These are phyloP conservation scores for Pseudogymnoascus sp. DNA, from an alignment of 2,329 filamentous ascomycete genomes.

Conservation along the genomic window DNA sequence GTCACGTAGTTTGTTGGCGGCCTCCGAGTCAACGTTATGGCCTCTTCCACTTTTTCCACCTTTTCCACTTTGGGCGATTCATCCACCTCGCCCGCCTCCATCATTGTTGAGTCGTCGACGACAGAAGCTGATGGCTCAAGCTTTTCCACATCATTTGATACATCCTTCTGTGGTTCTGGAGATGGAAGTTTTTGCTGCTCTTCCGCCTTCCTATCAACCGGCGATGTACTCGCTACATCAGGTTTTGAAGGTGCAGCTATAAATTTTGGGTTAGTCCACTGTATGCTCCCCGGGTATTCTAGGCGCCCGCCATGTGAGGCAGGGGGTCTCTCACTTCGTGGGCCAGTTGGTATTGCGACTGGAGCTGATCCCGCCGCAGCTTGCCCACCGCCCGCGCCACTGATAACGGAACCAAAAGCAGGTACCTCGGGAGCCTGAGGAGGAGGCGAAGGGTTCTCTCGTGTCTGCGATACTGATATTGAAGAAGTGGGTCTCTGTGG, in stretches of 20 bases:
- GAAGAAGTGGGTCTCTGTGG: conserved; percentile 1
- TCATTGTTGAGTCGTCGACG: not conserved
- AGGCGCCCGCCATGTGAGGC: conserved; percentile 3
- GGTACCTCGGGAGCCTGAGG: conserved; percentile 45
- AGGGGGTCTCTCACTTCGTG: conserved; percentile 7
- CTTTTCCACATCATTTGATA: not conserved
- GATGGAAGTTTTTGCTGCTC: not conserved
- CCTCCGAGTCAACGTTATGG: not conserved
- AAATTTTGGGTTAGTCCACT: conserved; percentile 6
- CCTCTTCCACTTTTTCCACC: not conserved
- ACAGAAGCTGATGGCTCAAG: not conserved
- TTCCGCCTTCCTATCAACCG: not conserved
- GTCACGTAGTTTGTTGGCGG: not conserved
- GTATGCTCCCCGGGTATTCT: conserved; percentile 3
- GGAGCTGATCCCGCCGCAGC: not conserved
- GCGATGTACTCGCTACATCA: not conserved
- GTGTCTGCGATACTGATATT: not conserved
- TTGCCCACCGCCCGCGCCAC: not conserved
- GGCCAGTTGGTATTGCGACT: conserved; percentile 4
- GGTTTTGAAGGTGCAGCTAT: not conserved
- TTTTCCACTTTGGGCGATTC: not conserved
- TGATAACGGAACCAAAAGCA: conserved; percentile 38
- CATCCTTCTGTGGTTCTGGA: not conserved
- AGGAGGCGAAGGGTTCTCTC: conserved; percentile 39
- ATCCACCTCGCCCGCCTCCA: conserved; percentile 8